Base-by-base conservation (phyloP, 1,139 yeast genomes). In the Pichia sp. region DNA sequence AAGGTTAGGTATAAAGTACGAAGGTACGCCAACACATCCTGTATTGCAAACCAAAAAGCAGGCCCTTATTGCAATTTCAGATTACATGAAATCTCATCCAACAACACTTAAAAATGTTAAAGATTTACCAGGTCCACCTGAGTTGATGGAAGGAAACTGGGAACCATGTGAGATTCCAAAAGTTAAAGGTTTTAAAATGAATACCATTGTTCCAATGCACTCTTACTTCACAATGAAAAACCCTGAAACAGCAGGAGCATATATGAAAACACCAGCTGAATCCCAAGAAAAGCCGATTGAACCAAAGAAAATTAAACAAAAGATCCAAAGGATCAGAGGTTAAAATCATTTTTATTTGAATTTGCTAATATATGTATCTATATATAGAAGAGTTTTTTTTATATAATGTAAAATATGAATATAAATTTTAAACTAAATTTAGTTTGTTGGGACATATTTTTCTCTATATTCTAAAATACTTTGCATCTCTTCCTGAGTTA, bases 111-210 rank as follows among this genome's bases (percentile, higher is more conserved):
- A 70, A n/a, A 73, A 79, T 32, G 70, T 87, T 27, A 76, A 79
- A 46, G 71, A 74, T 43, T 70, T 84, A 40, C 84, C 86, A 4
- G 78, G 77, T 33, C 84, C 82, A 44, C 77, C 71, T 43, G 73
- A 70, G 50, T 50, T 62, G 28, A 57, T 55, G 57, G 70, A 69
- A 46, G 65, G 61, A 11, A 71, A 67, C 9, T 76, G 78, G 54
- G 72, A 70, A 50, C 78, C 87, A 27, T 74, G 74, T 54, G 78
- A 76, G 54, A 70, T 89, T 48, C 95, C 96, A 22, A 69, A 67
- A 50, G 96, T 94, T 22, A 77, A 78, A 57, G 96, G 96, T 12
- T 84, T 86, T 71, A 77, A 74, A 55, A 83, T 90, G 85, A 87
- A 86, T 64, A 76, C 81, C 6, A 80, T 90, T 41, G 87, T 89